Base-by-base conservation (phyloP, 305 asterid genomes). In the Solanum aculeatissimum region DNA sequence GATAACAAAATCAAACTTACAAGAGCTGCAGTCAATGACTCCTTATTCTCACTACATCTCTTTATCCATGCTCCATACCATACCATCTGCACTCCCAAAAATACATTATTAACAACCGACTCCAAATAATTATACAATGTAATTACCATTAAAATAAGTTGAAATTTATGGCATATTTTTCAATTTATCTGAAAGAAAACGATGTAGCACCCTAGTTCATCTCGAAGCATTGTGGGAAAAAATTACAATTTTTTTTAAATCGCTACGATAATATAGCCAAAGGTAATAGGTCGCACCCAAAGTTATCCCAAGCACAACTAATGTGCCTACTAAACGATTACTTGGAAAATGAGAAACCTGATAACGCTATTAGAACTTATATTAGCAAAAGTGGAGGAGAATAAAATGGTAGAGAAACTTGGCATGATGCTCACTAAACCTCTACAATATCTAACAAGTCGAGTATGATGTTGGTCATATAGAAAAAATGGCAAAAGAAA, bases 31-130 rank as follows among this genome's bases (percentile, higher is more conserved):
- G 40, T 81, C 8, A 91, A 62, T 16, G 74, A 49, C 38, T 88
- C 91, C 86, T 88, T 72, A 53, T 91, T 90, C 51, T 89, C 91
- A 83, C 51, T 65, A 38, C 66, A 86, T 83, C 91, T 90, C 89
- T 91, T 93, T 58, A 90, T 85, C 96, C 96, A 93, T 45, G 94
- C 93, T 78, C 94, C 96, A 88, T 91, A 93, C 96, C 96, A 93
- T 86, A 91, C 81, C 81, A 91, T 89, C 94, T 93, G 81, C 80
- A 66, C 9, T 42, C 32, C 60, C 27, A 85, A 21, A 54, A 38
- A 57, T 21, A 62, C 15, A 42, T 4, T 60, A 55, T 32, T 27
- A 63, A 38, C 40, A 13, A 13, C 14, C 72, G 9, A 66, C 0
- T 13, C 38, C 8, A 35, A 68, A 35, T 18, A 35, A 68, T 3